A percentile compares a stretch with the other conserved stretches of the same genome.
Conservation (phyloP, 2,329 filamentous ascomycete species). For the Cladophialophora carrionii region DNA sequence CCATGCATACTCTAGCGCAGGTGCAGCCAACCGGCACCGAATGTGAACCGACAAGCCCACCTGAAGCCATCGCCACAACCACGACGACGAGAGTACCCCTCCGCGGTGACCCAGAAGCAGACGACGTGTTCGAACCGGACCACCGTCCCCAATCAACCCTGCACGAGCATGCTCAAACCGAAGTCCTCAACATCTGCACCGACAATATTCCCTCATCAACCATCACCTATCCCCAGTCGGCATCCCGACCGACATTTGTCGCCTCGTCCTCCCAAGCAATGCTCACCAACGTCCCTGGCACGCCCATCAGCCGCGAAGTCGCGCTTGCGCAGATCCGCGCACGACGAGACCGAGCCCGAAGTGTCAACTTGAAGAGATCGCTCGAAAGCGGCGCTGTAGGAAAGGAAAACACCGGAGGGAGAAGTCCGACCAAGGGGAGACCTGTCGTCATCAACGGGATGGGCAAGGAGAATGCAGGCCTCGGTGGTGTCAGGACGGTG, state of each 20-base stretch:
- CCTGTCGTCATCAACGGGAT: conserved; percentile 21
- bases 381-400: conserved; percentile 12
- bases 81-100: conserved; percentile 38
- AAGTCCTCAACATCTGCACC: conserved; percentile 38
- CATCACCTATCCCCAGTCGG: conserved; percentile 2
- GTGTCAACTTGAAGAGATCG: conserved; percentile 42
- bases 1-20: conserved; percentile 26
- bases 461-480: conserved; percentile 20
- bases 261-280: conserved; percentile 18
- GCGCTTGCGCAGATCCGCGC: conserved; percentile 55
- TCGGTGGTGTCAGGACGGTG: background rate
- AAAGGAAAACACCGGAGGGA: background rate
- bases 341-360: conserved; percentile 52
- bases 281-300: conserved; percentile 45
- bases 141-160: conserved; percentile 33
- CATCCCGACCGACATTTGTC: conserved; percentile 10
- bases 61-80: conserved; percentile 25
- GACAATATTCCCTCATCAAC: conserved; percentile 10
- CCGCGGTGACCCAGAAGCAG: conserved; percentile 29
- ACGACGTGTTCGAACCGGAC: conserved; percentile 20
- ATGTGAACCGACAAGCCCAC: background rate
- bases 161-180: conserved; percentile 43
- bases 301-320: conserved; percentile 52
- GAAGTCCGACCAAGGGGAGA: conserved; percentile 28
- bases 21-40: conserved; percentile 2